These are phyloP conservation scores for cucumber (Cucumis sativus) DNA, from an alignment of 306 rosid species.

Conservation along the genomic window DNA sequence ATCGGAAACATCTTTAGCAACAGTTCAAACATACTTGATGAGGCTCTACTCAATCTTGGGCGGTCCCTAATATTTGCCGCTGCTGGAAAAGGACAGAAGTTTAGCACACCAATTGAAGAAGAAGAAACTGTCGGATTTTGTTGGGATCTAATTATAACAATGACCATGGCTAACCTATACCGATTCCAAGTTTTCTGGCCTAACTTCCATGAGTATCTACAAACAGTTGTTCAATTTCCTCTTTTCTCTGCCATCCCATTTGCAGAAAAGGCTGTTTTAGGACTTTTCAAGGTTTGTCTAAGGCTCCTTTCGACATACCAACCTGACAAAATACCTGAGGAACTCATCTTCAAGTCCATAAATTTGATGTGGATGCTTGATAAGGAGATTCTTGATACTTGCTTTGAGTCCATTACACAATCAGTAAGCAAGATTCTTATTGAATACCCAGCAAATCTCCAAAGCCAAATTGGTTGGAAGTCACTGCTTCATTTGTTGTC, in stretches of 20 bases:
- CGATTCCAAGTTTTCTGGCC: slow-evolving; percentile 71
- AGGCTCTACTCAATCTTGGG: slow-evolving; percentile 58
- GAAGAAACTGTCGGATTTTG: slow-evolving; percentile 86
- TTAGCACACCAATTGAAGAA: slow-evolving; percentile 80
- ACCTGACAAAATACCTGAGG: slow-evolving; percentile 52
- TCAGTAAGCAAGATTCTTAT: slow-evolving; percentile 38
- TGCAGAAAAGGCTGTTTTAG: slow-evolving; percentile 55
- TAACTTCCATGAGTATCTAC: slow-evolving; percentile 48
- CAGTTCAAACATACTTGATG: slow-evolving; percentile 53
- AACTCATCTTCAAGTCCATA: slow-evolving; percentile 76
- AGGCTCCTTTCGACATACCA: slow-evolving; percentile 35
- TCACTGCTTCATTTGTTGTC: slow-evolving; percentile 58
- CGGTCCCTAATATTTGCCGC: slow-evolving; percentile 65
- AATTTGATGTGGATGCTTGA: slow-evolving; percentile 90
- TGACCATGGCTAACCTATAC: slow-evolving; percentile 37
- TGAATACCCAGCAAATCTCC: slow-evolving; percentile 63
- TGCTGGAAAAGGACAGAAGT: slow-evolving; percentile 93
- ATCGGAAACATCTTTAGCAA: slow-evolving; percentile 55
- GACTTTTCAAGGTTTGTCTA: slow-evolving; percentile 54
- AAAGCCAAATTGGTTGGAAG: slow-evolving; percentile 71
- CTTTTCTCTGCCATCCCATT: slow-evolving; percentile 79
- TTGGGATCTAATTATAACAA: slow-evolving; percentile 70
- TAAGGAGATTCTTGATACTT: slow-evolving; percentile 65
- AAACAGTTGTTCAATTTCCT: slow-evolving; percentile 70
- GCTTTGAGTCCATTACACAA: slow-evolving; percentile 41